Evolutionary conservation across 1,284 basidiomycete genomes (phyloP), one percentile per base, ranked within the genome.

Genomic region (Chondrostereum purpureum): DNA sequence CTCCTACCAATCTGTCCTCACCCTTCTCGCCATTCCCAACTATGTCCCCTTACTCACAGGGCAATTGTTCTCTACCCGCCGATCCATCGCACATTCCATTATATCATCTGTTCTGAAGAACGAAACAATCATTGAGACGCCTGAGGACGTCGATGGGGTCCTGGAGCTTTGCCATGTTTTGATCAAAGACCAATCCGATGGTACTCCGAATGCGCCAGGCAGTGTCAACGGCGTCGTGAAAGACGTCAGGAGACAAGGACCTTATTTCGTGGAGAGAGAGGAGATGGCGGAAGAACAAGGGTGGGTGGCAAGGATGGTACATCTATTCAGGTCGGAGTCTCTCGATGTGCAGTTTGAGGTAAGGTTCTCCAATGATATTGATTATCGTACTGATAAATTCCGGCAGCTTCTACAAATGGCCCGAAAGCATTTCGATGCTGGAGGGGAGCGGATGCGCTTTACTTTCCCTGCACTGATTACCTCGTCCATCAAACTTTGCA

Each of bases 231-330:
- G 61, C 4, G 57, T 62, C 6, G 54, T 60, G 17, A 74, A 77
- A 49, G 81, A 81, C 35, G 62, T 69, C 24, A 68, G 81, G 43
- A 67, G 78, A 55, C 74, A 77, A 43, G 77, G 72, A 11, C 70
- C 78, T 14, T 72, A 78, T 50, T 66, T 67, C 52, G 66, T 70
- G 39, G 91, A 93, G 57, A 68, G 83, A 42, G 88, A 92, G 58
- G 93, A 96, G 59, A 74, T 92, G 70, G 92, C 92, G 0, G 94
- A 96, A 63, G 94, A 97, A 62, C 93, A 97, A 58, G 94, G 93
- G 0, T 97, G 93, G 93, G 81, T 96, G 12, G 92, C 93, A 17
- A 73, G 93, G 50, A 95, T 97, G 88, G 87, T 97, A 2, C 93
- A 97, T 69, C 62, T 96, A 22, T 94, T 97, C 79, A 73, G 81